Evolutionary conservation across 108 stramenopile genomes (phyloP), one percentile per base, ranked within the genome.

Genomic region (Nitzschia sp.): DNA sequence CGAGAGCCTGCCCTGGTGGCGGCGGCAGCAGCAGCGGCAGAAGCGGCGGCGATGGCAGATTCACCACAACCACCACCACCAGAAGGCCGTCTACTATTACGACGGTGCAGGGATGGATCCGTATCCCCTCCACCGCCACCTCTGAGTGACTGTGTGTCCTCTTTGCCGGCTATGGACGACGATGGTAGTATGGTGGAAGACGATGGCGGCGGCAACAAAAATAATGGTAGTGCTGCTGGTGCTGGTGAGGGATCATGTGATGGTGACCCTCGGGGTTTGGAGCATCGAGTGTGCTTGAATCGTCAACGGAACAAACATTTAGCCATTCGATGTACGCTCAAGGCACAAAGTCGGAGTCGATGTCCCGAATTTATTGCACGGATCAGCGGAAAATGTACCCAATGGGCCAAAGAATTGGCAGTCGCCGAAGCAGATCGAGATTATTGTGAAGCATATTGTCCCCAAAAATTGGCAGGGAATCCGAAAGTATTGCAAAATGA

Each of bases 241-340:
- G 29, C 16, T 28, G 38, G 9, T 9, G 38, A 41, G 6, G 38
- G 13, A 9, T 9, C 38, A 13, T n/a, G n/a, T n/a, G n/a, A 30
- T 27, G 21, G 23, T 32, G 19, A 35, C 28, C 35, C 66, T 19
- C 65, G 77, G 46, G 77, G 77, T 23, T 36, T 78, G 17, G 77
- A 78, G 63, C 77, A 73, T 29, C 66, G 77, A 3, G 66, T 78
- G 4, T 73, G 68, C 17, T 23, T 54, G 27, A 72, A 78, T 27
- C 63, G 77, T 27, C 72, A 73, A 73, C 60, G 60, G 31, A 53
- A 78, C 44, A 78, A 78, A 33, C 56, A 55, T 15, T 56, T 78
- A 2, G 58, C 77, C 30, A 47, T 69, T 17, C 66, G 72, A 15
- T 67, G 66, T 29, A 60, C 66, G 11, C 45, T 78, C 2, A 69